Evolutionary conservation across 441 rosid species (phyloP).

Genomic region (Syzygium malaccense): DNA sequence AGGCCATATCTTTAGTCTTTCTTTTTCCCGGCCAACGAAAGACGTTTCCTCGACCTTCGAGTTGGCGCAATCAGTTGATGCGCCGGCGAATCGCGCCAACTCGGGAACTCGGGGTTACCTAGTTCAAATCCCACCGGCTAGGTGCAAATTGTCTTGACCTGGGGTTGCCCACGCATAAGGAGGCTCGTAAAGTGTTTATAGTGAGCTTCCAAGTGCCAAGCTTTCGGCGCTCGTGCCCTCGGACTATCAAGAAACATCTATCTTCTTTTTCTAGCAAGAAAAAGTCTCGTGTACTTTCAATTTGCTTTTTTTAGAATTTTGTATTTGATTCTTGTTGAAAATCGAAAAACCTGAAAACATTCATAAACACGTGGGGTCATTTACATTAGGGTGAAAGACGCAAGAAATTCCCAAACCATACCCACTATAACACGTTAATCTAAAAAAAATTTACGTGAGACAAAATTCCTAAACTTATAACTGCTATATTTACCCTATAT

Average conservation of each 20-base stretch:
- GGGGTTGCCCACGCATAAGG: rapidly evolving
- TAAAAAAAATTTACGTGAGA: no score
- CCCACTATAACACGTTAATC: no score
- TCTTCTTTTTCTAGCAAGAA: background rate
- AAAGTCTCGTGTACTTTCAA: background rate
- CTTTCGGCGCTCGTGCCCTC: background rate
- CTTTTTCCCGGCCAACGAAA: background rate
- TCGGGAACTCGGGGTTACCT: background rate
- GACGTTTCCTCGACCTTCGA: background rate
- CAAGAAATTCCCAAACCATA: no score
- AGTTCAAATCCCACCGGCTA: background rate
- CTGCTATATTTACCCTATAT: no score
- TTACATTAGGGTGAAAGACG: no score
- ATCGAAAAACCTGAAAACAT: background rate
- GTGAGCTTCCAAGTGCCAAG: background rate
- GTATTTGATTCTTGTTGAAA: background rate
- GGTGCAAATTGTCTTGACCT: background rate
- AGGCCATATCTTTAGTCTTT: background rate
- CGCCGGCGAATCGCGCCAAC: no score
- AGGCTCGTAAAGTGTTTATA: background rate
- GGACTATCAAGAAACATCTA: background rate
- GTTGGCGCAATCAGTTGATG: rapidly evolving
- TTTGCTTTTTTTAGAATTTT: background rate
- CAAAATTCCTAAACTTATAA: no score
- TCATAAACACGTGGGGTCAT: background rate